phyloP scores from a whole-genome alignment of 2,329 filamentous ascomycete genomes.

The Penicillium sp. region DNA sequence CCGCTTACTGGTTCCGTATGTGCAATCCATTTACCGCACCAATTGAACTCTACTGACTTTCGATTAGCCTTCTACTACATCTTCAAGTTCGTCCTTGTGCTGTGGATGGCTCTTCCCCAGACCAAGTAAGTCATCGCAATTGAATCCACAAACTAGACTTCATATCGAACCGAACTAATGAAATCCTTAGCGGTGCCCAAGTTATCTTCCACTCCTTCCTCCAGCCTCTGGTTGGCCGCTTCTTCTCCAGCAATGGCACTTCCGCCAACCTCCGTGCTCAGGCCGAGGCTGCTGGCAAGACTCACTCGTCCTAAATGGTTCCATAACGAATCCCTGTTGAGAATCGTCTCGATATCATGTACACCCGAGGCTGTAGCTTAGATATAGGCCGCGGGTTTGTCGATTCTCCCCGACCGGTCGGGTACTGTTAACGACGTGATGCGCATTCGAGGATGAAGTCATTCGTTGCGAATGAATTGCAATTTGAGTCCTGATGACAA shows the following conservation, averaged over 20 bases:
- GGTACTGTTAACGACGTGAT: slow-evolving; percentile 11
- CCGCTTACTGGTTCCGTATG: slow-evolving; percentile 68
- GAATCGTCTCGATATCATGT: slow-evolving; percentile 22
- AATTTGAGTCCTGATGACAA: slow-evolving; percentile 6
- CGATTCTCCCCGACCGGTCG: slow-evolving; percentile 18
- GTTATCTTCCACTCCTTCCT: slow-evolving; percentile 96
- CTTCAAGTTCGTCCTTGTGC: slow-evolving; percentile 97
- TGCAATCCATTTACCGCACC: slow-evolving; percentile 10
- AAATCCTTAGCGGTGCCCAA: slow-evolving; percentile 74
- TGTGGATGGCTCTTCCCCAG: slow-evolving; percentile 96
- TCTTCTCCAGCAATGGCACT: slow-evolving; percentile 77
- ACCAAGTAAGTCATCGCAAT: slow-evolving; percentile 69
- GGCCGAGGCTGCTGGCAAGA: slow-evolving; percentile 67
- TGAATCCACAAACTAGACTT: background rate
- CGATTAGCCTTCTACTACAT: slow-evolving; percentile 86
- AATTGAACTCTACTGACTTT: slow-evolving; percentile 22
- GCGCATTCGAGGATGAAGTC: slow-evolving; percentile 6
- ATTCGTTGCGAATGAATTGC: slow-evolving; percentile 6
- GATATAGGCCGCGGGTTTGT: slow-evolving; percentile 15
- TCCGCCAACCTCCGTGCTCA: slow-evolving; percentile 86
- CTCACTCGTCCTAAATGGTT: slow-evolving; percentile 61
- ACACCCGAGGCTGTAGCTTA: slow-evolving; percentile 5
- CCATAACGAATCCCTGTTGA: slow-evolving; percentile 14
- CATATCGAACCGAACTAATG: slow-evolving; percentile 1
- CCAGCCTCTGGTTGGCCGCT: slow-evolving; percentile 85